Base-by-base conservation (phyloP, 176 grass and related monocot species). In the Carex littledalei region DNA sequence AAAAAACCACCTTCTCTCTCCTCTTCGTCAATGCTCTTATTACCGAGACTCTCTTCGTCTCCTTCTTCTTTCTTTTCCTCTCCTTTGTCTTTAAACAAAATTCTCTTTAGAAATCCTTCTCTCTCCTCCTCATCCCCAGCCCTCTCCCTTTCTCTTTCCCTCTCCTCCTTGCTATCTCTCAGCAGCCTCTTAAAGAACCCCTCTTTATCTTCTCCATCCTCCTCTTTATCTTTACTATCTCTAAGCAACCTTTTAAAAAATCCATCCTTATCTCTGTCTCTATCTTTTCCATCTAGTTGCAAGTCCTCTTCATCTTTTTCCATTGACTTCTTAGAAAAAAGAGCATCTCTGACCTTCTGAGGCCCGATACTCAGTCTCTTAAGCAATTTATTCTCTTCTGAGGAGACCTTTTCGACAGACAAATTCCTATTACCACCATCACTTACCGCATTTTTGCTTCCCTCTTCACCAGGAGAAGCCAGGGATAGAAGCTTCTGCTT, bases 211-310 rank as follows among this genome's bases (percentile, higher is more conserved):
- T 91, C 89, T 86, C 87, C 89, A 1, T 98, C 91, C 2, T 94
- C 92, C 15, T 94, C 95, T 86, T 93, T 92, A 67, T 94, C 91
- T 67, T 85, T 93, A 81, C 88, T 94, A 61, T 94, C 91, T 80
- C 89, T 98, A 86, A 94, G 90, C 86, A 94, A 69, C 58, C 95
- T 91, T 80, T 91, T 94, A 73, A 98, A 98, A 77, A 98, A 98
- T 6, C 95, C 95, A 86, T 98, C 92, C 84, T 87, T 88, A 71
- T 94, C 91, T 20, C 59, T 83, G 67, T 84, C 86, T 56, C 73
- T 88, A 62, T 88, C 87, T 31, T 78, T 78, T 78, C 74, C 74
- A 34, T 78, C 74, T 78, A 78, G 24, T 34, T 78, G 74, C 71
- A 84, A 65, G 77, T 94, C 90, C 21, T 94, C 86, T 17, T 92